Base-by-base conservation (phyloP, 345 rosid genomes). In the Rhizophora mangle region DNA sequence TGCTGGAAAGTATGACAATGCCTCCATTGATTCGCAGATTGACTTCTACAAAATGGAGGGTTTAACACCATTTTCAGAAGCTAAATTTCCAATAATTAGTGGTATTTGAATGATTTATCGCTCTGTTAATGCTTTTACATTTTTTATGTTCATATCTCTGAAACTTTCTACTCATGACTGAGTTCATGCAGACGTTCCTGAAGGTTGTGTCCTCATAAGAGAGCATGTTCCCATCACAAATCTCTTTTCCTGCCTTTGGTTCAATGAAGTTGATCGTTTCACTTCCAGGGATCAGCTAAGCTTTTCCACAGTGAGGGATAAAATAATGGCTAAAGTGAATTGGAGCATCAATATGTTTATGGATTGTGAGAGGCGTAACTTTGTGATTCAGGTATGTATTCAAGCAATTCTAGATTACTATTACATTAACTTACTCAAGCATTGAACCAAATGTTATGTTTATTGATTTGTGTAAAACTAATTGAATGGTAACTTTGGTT, bases 291-390 rank as follows among this genome's bases (percentile, higher is more conserved):
- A 93, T 72, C 98, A 93, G 78, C 64, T 93, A 65, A 93, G 98
- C 82, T 93, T 90, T 76, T 86, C 96, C 60, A 84, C 78, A 4
- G 90, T 86, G n/a, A 85, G 98, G 81, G 96, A 93, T 84, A 89
- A 89, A 82, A 83, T 90, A 39, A 82, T 78, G 82, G 82, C 84
- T 34, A 87, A 82, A 78, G 87, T 84, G 8, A 75, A 86, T 71
- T 89, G 96, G 93, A 82, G 71, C 62, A 73, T 87, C 74, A 85
- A 82, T 63, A 93, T 90, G 96, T 90, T 93, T 77, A 66, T 90
- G 79, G 98, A 93, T 68, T 93, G 98, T 57, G 98, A 93, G 77
- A 86, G 98, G 76, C 90, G 96, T 43, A 93, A 90, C 71, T 93
- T 93, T 70, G 96, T 93, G 64, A 77, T 86, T 75, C 96, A 93